Evolutionary conservation across 345 rosid genomes (phyloP).

Genomic region (Euphorbia tirucalli): DNA sequence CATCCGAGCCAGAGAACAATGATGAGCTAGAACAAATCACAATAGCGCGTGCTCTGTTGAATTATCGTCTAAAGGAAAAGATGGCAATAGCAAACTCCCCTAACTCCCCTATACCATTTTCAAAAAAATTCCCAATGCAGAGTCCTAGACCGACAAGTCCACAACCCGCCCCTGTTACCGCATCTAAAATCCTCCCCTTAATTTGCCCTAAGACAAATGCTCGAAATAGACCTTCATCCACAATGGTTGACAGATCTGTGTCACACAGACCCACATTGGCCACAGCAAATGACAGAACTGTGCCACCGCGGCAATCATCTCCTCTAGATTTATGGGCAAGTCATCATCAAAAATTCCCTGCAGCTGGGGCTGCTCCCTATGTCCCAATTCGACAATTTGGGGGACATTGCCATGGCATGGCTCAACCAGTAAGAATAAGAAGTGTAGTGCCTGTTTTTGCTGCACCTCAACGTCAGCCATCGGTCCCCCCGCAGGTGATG

Average conservation of each 20-base stretch:
- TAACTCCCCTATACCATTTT: conserved; percentile 54
- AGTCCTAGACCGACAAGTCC: conserved; percentile 88
- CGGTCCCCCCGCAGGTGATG: conserved; percentile 42
- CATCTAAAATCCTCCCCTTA: conserved; percentile 89
- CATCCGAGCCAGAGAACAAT: conserved; percentile 69
- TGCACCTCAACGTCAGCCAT: conserved; percentile 65
- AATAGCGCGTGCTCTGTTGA: conserved; percentile 73
- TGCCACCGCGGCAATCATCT: conserved; percentile 22
- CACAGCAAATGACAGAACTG: conserved; percentile 17
- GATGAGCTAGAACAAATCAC: conserved; percentile 96
- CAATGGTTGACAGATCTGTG: conserved; percentile 29
- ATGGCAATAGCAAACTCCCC: conserved; percentile 56
- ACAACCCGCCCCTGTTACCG: conserved; percentile 56
- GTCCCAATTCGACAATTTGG: conserved; percentile 71
- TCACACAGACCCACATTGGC: conserved; percentile 10
- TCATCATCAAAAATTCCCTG: conserved; percentile 56
- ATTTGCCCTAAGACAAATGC: conserved; percentile 62
- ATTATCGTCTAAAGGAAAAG: conserved; percentile 77
- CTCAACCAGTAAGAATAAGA: conserved; percentile 87
- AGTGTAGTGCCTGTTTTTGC: conserved; percentile 75
- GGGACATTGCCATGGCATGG: conserved; percentile 59
- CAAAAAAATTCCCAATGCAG: conserved; percentile 60
- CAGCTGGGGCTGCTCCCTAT: conserved; percentile 75
- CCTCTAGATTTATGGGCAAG: conserved; percentile 37
- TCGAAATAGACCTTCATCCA: conserved; percentile 47